Conservation (phyloP, 768 basidiomycete genomes). For the Suillus variegatus region DNA sequence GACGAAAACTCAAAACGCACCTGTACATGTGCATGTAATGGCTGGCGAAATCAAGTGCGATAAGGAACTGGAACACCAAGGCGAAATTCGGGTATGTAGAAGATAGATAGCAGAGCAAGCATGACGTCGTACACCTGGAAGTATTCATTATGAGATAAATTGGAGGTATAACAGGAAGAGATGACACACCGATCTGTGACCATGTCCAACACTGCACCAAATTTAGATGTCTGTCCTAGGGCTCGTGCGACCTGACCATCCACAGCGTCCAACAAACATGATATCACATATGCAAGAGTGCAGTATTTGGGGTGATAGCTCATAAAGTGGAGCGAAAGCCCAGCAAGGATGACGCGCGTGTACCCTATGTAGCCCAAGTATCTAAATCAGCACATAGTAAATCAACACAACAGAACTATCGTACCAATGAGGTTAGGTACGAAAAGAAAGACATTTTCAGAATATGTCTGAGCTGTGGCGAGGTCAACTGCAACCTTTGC, state of each 20-base stretch:
- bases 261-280: conserved; percentile 91
- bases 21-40: conserved; percentile 99
- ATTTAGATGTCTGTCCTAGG: conserved; percentile 90
- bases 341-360: conserved; percentile 87
- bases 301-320: conserved; percentile 92
- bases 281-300: conserved; percentile 85
- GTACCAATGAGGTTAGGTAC: conserved; percentile 94
- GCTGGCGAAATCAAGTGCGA: conserved; percentile 95
- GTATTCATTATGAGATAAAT: conserved; percentile 4
- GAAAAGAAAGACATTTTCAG: conserved; percentile 97
- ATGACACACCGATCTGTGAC: conserved; percentile 88
- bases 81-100: conserved; percentile 87
- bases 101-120: conserved; percentile 91
- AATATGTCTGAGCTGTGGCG: conserved; percentile 81
- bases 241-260: conserved; percentile 92
- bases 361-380: conserved; percentile 59
- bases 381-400: conserved; percentile 3
- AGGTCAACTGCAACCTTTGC: conserved; percentile 86
- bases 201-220: conserved; percentile 98
- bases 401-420: conserved; percentile 23
- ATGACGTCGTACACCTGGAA: conserved; percentile 92
- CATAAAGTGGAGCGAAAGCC: conserved; percentile 88
- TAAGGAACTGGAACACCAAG: conserved; percentile 89
- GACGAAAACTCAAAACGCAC: conserved; percentile 42
- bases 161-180: not conserved